Evolutionary conservation across 768 basidiomycete species (phyloP).

Genomic region (Phanerochaete sordida): DNA sequence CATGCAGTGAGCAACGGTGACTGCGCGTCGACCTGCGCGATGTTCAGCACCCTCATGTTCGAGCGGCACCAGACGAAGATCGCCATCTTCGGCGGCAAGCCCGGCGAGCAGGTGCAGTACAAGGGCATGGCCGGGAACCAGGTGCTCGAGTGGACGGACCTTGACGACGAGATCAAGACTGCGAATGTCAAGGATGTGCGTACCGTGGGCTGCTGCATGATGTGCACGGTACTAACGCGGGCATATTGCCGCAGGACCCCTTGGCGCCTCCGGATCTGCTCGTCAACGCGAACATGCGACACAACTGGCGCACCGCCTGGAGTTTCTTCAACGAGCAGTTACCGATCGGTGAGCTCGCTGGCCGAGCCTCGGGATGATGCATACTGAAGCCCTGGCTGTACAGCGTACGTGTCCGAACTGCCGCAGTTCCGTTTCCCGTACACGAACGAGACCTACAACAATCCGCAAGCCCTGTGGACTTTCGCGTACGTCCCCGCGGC

Average conservation of each 20-base stretch:
- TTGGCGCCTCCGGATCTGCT: conserved; percentile 37
- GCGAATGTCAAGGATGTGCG: conserved; percentile 31
- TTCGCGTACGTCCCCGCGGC: conserved; percentile 40
- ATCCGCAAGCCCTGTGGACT: conserved; percentile 56
- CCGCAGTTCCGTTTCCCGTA: conserved; percentile 51
- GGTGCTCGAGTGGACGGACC: conserved; percentile 57
- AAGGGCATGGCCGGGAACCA: conserved; percentile 64
- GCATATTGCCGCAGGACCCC: conserved; percentile 25
- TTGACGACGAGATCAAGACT: conserved; percentile 61
- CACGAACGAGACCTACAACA: conserved; percentile 59
- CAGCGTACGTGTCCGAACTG: conserved; percentile 30
- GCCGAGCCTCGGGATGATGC: too few relatives aligned
- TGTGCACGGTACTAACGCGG: not conserved
- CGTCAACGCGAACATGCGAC: conserved; percentile 41
- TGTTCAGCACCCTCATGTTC: conserved; percentile 60
- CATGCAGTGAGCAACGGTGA: conserved; percentile 24
- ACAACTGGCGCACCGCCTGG: conserved; percentile 32
- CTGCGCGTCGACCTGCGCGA: conserved; percentile 62
- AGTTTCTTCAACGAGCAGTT: conserved; percentile 28
- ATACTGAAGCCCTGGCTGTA: not conserved
- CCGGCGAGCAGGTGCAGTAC: conserved; percentile 45
- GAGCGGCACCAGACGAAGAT: conserved; percentile 51
- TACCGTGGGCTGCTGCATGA: not conserved
- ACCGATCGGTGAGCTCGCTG: conserved; percentile 26
- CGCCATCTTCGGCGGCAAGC: conserved; percentile 56